A percentile compares a stretch with the other conserved stretches of the same genome.
Evolutionary conservation across 768 basidiomycete species (phyloP).

Genomic region (Tulasnella sp.): DNA sequence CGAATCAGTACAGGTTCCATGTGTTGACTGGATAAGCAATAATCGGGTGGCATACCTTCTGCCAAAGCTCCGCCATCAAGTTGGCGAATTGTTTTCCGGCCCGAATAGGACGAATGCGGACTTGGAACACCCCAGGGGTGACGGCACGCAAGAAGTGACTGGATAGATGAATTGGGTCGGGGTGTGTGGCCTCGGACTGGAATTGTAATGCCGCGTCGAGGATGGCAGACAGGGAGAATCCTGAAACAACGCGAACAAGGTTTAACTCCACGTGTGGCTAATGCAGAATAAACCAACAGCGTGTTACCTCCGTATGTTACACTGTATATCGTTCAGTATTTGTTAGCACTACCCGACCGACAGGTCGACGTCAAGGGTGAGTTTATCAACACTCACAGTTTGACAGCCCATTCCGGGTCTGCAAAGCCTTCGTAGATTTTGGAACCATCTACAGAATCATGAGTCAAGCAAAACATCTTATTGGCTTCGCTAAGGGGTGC

Average conservation of each 20-base stretch:
- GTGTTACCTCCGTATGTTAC: constrained; percentile 2
- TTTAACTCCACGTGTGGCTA: background rate
- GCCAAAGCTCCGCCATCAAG: background rate
- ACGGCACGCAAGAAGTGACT: constrained; percentile 1
- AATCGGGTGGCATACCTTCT: background rate
- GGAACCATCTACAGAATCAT: background rate
- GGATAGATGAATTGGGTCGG: background rate
- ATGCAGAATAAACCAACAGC: background rate
- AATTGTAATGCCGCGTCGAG: background rate
- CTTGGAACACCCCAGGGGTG: background rate
- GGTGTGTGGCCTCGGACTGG: background rate
- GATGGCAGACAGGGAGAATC: background rate
- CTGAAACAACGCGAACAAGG: background rate
- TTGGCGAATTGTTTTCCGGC: background rate
- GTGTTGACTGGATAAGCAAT: background rate
- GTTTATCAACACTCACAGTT: background rate
- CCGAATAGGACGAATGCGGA: background rate
- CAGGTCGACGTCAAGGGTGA: background rate
- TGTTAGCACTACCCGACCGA: background rate
- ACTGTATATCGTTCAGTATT: background rate
- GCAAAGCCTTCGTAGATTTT: constrained; percentile 2
- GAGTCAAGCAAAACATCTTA: background rate
- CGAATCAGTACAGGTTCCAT: background rate
- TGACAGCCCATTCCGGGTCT: constrained; percentile 11
- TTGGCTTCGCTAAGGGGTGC: background rate